Evolutionary conservation across 176 grass and related monocot species (phyloP).

Genomic region (Avena sativa): DNA sequence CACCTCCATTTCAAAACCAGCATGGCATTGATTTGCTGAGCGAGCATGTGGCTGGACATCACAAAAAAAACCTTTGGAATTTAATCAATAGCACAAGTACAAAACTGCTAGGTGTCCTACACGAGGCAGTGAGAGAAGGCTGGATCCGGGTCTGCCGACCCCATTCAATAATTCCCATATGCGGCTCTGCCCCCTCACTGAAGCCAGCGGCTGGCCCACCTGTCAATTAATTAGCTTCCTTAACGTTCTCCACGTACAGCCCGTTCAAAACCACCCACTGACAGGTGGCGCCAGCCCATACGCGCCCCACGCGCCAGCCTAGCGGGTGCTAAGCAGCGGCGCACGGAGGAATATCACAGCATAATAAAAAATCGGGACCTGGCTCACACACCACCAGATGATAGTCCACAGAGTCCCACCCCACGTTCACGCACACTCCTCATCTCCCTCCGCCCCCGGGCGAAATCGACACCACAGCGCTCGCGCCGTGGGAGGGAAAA

Average conservation of each 20-base stretch:
- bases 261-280: rapidly evolving
- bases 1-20: neutral
- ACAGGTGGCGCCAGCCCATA: rapidly evolving
- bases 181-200: conserved; percentile 3
- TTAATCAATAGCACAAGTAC: neutral
- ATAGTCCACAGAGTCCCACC: conserved; percentile 26
- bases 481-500: neutral
- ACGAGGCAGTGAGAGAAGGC: neutral
- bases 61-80: neutral
- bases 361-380: neutral
- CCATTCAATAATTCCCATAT: conserved; percentile 12
- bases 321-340: neutral
- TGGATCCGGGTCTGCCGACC: neutral
- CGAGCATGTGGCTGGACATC: neutral
- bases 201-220: neutral
- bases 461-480: conserved; percentile 16
- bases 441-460: neutral
- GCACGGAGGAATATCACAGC: neutral
- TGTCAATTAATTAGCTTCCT: neutral
- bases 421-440: conserved; percentile 10
- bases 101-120: conserved; percentile 11
- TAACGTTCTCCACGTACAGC: neutral
- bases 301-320: neutral
- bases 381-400: conserved; percentile 16
- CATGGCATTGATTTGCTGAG: neutral